Evolutionary conservation across 306 rosid species (phyloP).

Genomic region (Cicer pinnatifidum): DNA sequence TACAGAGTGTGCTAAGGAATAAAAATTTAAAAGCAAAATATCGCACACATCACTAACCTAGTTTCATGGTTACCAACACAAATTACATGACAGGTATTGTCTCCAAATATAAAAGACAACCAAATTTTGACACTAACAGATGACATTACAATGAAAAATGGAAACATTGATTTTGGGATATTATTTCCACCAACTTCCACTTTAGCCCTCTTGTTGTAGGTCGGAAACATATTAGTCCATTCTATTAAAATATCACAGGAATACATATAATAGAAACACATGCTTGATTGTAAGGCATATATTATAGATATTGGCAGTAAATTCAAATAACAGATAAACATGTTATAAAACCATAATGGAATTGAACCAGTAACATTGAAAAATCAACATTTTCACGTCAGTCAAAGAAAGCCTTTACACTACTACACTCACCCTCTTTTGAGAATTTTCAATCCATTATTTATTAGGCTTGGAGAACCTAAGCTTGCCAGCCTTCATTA

Average conservation of each 20-base stretch:
- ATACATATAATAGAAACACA: conserved; percentile 18
- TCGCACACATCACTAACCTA: conserved; percentile 7
- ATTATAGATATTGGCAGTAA: conserved; percentile 20
- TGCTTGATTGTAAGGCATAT: conserved; percentile 15
- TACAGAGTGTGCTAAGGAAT: background rate
- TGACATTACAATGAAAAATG: background rate
- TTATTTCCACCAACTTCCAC: conserved; percentile 33
- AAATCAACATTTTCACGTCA: conserved; percentile 7
- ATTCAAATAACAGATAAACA: conserved; percentile 7
- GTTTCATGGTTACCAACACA: conserved; percentile 6
- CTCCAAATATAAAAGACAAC: conserved; percentile 1
- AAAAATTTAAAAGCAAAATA: conserved; percentile 1
- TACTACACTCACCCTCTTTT: conserved; percentile 74
- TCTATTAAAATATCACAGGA: conserved; percentile 19
- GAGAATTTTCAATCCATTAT: conserved; percentile 92
- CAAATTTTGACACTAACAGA: conserved; percentile 32
- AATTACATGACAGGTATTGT: conserved; percentile 21
- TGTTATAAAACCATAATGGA: background rate
- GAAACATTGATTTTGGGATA: conserved; percentile 23
- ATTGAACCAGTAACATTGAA: conserved; percentile 17
- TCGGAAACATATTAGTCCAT: conserved; percentile 6
- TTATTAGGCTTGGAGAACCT: conserved; percentile 80
- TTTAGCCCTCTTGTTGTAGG: conserved; percentile 27
- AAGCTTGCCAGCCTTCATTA: conserved; percentile 77
- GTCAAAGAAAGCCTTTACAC: conserved; percentile 30